A percentile compares a stretch with the other conserved stretches of the same genome.
Conservation (phyloP, 257 asterid genomes). For the Primulina eburnea region DNA sequence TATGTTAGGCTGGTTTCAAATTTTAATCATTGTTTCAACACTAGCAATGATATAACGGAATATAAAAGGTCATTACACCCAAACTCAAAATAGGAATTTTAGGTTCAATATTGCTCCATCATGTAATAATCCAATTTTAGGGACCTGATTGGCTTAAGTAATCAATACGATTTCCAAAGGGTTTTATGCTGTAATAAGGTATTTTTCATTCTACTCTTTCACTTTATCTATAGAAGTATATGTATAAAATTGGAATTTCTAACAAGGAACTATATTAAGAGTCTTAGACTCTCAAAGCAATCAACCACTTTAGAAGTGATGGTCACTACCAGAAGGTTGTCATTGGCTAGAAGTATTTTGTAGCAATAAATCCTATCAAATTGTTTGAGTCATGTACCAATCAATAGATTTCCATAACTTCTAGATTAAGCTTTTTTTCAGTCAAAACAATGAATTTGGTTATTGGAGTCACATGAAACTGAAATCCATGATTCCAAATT, state of each 20-base stretch:
- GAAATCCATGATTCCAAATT: neutral
- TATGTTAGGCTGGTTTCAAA: neutral
- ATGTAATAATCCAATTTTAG: neutral
- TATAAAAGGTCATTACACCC: neutral
- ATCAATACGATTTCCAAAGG: neutral
- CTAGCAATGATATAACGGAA: neutral
- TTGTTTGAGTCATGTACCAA: neutral
- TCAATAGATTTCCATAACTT: neutral
- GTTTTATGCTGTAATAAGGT: neutral
- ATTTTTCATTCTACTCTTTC: neutral
- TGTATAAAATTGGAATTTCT: neutral
- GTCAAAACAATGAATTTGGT: neutral
- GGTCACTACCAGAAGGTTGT: neutral
- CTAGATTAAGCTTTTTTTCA: neutral
- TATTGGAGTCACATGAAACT: neutral
- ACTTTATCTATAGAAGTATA: neutral
- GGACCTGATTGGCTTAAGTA: neutral
- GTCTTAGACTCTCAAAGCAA: neutral
- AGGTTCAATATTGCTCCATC: neutral
- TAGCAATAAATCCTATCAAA: neutral
- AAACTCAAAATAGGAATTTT: neutral
- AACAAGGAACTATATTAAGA: neutral
- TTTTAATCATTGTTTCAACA: neutral
- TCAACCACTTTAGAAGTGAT: neutral
- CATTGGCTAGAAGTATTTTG: neutral